Evolutionary conservation across 495 filamentous ascomycete species (phyloP).

Genomic region (Halenospora varia): DNA sequence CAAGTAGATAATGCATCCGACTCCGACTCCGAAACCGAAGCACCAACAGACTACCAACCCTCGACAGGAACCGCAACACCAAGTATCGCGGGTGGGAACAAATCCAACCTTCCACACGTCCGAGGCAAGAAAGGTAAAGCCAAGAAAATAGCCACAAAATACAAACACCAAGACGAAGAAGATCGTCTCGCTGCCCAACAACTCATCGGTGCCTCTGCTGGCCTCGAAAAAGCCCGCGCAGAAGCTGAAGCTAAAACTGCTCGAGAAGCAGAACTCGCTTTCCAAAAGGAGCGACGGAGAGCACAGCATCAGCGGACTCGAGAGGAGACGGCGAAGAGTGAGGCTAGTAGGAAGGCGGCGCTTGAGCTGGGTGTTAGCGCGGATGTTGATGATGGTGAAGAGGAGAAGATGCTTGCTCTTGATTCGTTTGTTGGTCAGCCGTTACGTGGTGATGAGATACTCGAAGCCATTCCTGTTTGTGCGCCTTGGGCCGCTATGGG

Average conservation of each 20-base stretch:
- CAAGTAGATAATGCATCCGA: constrained; percentile 24
- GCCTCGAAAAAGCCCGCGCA: constrained; percentile 45
- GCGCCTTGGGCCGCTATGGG: constrained; percentile 81
- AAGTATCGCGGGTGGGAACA: constrained; percentile 29
- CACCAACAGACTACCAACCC: constrained; percentile 1
- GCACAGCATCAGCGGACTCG: constrained; percentile 74
- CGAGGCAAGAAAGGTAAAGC: constrained; percentile 82
- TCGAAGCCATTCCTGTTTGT: constrained; percentile 85
- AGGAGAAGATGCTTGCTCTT: constrained; percentile 51
- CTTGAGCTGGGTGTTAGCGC: constrained; percentile 42
- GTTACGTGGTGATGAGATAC: constrained; percentile 77
- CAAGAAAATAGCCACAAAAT: constrained; percentile 86
- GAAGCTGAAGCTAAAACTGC: constrained; percentile 47
- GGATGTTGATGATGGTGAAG: constrained; percentile 54
- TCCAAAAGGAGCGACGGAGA: constrained; percentile 64
- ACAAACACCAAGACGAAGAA: constrained; percentile 91
- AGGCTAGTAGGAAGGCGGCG: constrained; percentile 53
- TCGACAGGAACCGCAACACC: constrained; percentile 20
- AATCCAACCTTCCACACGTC: constrained; percentile 38
- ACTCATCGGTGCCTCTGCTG: constrained; percentile 70
- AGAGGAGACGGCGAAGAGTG: constrained; percentile 56
- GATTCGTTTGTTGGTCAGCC: constrained; percentile 76
- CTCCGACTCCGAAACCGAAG: constrained; percentile 15
- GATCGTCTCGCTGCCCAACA: constrained; percentile 79
- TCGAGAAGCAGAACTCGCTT: constrained; percentile 58